Evolutionary conservation across 805 yeast genomes (phyloP), one percentile per base, ranked within the genome.

Genomic region (Kodamaea lidongshanica): DNA sequence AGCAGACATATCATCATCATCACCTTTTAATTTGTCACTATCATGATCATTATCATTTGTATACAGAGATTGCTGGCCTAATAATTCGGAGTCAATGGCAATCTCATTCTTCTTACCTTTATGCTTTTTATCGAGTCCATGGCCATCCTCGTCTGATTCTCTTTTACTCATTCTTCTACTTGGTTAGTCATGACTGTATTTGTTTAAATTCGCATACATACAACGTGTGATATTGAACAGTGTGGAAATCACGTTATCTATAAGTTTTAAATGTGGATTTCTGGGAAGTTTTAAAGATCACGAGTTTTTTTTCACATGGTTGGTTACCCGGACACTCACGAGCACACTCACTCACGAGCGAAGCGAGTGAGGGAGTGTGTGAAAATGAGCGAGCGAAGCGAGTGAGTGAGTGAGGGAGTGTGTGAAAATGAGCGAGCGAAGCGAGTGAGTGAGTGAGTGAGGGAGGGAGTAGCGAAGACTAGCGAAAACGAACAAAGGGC

Each of bases 81-180:
- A 54, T 38, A 65, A 52, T 39, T 61, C 70, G 19, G 65, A 56
- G 43, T 62, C 70, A 32, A 63, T 65, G 31, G 62, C 65, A 24
- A 54, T 40, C 20, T 40, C 44, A 21, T 40, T 40, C 35, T 40
- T 40, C 33, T 40, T 38, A 26, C 32, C 33, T 32, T 34, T 34
- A 27, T 16, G 25, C 26, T 40, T 40, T 25, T 40, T 40, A 11
- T 38, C 39, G 23, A 23, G 17, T 12, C 20, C 29, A 19, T 19
- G 33, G 12, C 20, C 24, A 28, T 30, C 35, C n/a, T 23, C 28
- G 16, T 34, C 38, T 16, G 36, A 20, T 37, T 40, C 44, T 35
- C 44, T 37, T 19, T 40, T 40, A 10, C 38, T 28, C 44, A 40
- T 40, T 23, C 18, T 38, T 12, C 23, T 24, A 10, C 17, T 23